Evolutionary conservation across 202 grass and related monocot genomes (phyloP), one percentile per base, ranked within the genome.

Genomic region (Eragrostis tef): DNA sequence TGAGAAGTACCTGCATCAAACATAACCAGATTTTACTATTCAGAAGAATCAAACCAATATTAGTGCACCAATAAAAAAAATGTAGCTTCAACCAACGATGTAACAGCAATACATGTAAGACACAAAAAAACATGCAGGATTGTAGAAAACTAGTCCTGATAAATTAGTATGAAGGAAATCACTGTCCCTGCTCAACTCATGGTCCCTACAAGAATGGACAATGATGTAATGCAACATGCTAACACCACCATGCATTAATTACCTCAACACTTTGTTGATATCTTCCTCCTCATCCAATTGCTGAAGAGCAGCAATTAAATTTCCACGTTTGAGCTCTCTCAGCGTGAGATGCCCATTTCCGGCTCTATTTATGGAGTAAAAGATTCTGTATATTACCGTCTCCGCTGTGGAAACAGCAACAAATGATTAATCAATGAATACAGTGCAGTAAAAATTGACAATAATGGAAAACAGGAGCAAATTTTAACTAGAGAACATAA

Each of bases 211-310:
- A 49, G 21, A 63, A 56, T 36, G 5, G 61, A 70, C 52, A 79
- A 57, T 11, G 8, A 75, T 34, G 71, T 17, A 77, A 82, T 12
- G 14, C 47, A 17, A 39, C 6, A 39, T 39, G 34, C 42, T 63
- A 64, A 67, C 43, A 58, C 22, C 43, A 58, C 34, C 16, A 59
- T 84, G 77, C 3, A 44, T 44, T 84, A 73, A 77, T 93, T 89
- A 99, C 96, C 92, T 96, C 88, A 99, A 81, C 15, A 99, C 85
- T 92, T 99, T 96, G 85, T 99, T 99, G 64, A 99, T 99, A 87
- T 99, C 96, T 51, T 99, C 96, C 80, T 99, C 96, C 77, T 99
- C 96, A 67, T 99, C 96, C 22, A 94, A 79, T 82, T 99, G 96
- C 84, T 92, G 93, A 91, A 99, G 88, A 7, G 93, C 96, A 91